phyloP scores from a whole-genome alignment of 1,284 basidiomycete genomes.

The Rhodotorula sp. region DNA sequence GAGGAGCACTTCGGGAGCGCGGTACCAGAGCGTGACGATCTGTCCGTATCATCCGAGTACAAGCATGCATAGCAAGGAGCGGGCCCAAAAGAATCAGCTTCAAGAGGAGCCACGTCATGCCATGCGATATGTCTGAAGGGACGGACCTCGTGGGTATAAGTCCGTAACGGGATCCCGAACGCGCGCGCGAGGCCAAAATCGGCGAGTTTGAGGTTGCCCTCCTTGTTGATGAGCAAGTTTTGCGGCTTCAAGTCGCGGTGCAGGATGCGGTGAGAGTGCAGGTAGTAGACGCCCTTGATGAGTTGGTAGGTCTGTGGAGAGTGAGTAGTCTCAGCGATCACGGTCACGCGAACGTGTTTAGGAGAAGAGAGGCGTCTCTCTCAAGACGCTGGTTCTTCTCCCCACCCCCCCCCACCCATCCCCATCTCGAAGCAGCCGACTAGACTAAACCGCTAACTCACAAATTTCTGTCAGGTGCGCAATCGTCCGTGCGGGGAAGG shows the following conservation, averaged over 20 bases:
- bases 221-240: constrained; percentile 89
- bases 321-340: constrained; percentile 74
- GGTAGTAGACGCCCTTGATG: constrained; percentile 83
- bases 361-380: too few species aligned
- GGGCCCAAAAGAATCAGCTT: neutral
- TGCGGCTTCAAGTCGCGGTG: constrained; percentile 98
- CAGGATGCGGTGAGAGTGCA: constrained; percentile 92
- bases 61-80: too few species aligned
- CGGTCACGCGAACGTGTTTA: too few species aligned
- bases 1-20: constrained; percentile 92
- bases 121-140: too few species aligned
- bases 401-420: too few species aligned
- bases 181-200: constrained; percentile 96
- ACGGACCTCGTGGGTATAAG: constrained; percentile 94
- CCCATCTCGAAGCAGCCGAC: too few species aligned
- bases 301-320: constrained; percentile 65
- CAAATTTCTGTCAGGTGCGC: constrained; percentile 66
- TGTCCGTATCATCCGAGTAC: constrained; percentile 46
- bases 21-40: constrained; percentile 98
- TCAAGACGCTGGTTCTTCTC: too few species aligned
- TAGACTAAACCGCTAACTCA: constrained; percentile 9
- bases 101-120: neutral
- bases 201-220: constrained; percentile 86
- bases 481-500: too few species aligned
- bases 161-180: constrained; percentile 95